These are phyloP conservation scores for Delonix regia DNA, from an alignment of 306 rosid species.

Conservation along the genomic window DNA sequence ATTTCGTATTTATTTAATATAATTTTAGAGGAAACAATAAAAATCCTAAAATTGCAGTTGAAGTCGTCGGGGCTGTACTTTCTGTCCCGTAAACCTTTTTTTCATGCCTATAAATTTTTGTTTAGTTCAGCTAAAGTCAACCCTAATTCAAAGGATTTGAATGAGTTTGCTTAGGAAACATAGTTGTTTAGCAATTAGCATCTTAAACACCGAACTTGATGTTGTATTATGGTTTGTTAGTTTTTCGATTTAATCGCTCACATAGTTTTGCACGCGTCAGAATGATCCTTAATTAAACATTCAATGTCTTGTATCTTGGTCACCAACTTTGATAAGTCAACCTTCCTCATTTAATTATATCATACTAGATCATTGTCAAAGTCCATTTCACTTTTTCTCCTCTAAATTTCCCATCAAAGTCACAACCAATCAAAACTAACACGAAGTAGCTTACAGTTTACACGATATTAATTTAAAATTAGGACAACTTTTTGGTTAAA, in stretches of 20 bases:
- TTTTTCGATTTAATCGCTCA: slow-evolving; percentile 23
- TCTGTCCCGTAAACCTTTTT: too few relatives aligned
- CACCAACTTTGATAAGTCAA: slow-evolving; percentile 21
- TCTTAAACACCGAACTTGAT: background rate
- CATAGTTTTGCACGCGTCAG: background rate
- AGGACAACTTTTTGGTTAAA: too few relatives aligned
- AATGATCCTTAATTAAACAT: background rate
- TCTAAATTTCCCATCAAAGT: too few relatives aligned
- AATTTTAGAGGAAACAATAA: background rate
- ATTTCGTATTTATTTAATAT: background rate
- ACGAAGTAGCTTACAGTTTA: too few relatives aligned
- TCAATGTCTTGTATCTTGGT: background rate
- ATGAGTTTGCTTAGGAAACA: background rate
- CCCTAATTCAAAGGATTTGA: background rate
- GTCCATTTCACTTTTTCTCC: background rate
- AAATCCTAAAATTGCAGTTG: background rate
- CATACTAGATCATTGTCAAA: background rate
- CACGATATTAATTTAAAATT: too few relatives aligned
- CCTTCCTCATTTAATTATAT: background rate
- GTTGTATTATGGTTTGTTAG: background rate
- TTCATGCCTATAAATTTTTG: background rate
- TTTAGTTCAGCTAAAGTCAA: background rate
- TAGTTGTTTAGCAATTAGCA: background rate
- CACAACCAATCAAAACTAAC: too few relatives aligned
- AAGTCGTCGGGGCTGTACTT: too few relatives aligned